Base-by-base conservation (phyloP, 2,329 filamentous ascomycete species). In the Aspergillus candidus region DNA sequence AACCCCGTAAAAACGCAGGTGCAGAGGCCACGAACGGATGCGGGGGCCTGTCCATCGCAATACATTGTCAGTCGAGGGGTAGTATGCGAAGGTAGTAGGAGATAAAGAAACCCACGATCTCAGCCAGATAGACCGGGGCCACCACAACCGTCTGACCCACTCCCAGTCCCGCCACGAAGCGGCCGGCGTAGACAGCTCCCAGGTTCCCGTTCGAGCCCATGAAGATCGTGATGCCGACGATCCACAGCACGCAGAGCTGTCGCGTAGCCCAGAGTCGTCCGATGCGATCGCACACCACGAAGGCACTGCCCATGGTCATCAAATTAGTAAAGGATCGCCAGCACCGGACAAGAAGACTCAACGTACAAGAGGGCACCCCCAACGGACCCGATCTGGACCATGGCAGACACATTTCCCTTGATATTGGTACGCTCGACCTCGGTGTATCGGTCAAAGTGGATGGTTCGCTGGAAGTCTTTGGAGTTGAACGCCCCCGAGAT, bases 321-420 rank as follows among this genome's bases (percentile, higher is more conserved):
- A 11, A 30, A 10, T 14, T 6, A 18, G 6, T 5, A 11, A n/a
- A 30, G 11, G 4, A 5, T 10, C 4, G 17, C n/a, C 10, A 31
- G 22, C 12, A 12, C 6, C 3, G 15, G 14, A 34, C 10, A 35
- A 13, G 5, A 34, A 33, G n/a, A 31, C 8, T 13, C 2, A 7
- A 60, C 69, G 50, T 58, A 73, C 71, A 83, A 74, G 29, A 87
- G 71, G 27, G 84, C 83, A 35, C 86, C 86, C 4, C 72, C 80
- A 27, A 90, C 84, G 17, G 79, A 85, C 17, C 86, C 86, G 56
- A 89, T 80, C 65, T 89, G 86, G 0, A 90, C 86, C 86, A 90
- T 90, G 38, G 83, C 78, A 2, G 84, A 84, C 43, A 90, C 84
- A 63, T 90, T 90, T 54, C 77, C 81, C 66, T 85, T 81, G 68